These are phyloP conservation scores for Ogataea nakhonphanomensis DNA, from an alignment of 805 yeast species.

Conservation along the genomic window DNA sequence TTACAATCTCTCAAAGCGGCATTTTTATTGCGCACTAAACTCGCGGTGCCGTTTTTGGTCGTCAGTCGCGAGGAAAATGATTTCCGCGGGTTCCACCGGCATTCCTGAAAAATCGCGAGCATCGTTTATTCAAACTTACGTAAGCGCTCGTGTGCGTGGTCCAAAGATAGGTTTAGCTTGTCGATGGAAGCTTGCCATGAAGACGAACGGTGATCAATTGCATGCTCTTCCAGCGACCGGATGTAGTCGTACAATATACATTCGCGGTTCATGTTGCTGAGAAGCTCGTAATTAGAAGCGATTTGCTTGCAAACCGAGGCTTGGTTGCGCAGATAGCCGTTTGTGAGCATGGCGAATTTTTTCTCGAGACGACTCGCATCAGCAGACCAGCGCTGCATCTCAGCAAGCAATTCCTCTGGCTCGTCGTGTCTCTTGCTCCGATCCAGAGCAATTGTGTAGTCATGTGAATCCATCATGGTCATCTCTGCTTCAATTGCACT, in stretches of 20 bases:
- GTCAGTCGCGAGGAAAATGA: background rate
- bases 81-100: slow-evolving; percentile 2
- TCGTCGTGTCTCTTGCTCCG: slow-evolving; percentile 15
- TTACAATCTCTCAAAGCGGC: background rate
- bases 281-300: slow-evolving; percentile 4
- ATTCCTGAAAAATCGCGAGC: background rate
- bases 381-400: slow-evolving; percentile 13
- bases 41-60: background rate
- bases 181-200: slow-evolving; percentile 13
- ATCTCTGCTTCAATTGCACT: slow-evolving; percentile 6
- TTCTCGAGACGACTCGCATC: slow-evolving; percentile 31
- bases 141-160: slow-evolving; percentile 7
- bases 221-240: slow-evolving; percentile 7
- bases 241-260: slow-evolving; percentile 9
- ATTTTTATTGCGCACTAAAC: background rate
- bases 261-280: slow-evolving; percentile 13
- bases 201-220: slow-evolving; percentile 9
- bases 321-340: slow-evolving; percentile 35
- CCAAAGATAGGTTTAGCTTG: slow-evolving; percentile 9
- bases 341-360: slow-evolving; percentile 27
- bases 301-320: slow-evolving; percentile 7
- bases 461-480: slow-evolving; percentile 1
- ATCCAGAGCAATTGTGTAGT: slow-evolving; percentile 9
- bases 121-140: background rate
- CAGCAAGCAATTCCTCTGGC: slow-evolving; percentile 10